These are phyloP conservation scores for Hypoxylon fuscum DNA, from an alignment of 495 filamentous ascomycete genomes.

Conservation along the genomic window DNA sequence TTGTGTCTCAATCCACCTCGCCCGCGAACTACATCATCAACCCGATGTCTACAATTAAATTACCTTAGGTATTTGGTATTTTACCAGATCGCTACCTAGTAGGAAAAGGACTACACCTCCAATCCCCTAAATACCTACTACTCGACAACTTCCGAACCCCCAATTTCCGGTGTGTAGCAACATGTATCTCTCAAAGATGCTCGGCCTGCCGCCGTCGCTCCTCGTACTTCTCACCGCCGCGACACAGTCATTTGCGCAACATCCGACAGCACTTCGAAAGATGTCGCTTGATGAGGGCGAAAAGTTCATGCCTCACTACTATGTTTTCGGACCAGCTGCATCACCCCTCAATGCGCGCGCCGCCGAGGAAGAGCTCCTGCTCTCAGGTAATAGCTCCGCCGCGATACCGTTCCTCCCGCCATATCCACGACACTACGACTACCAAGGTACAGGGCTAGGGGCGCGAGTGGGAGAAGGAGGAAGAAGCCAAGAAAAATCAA, in stretches of 20 bases:
- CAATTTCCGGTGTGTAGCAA: neutral
- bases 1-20: conserved; percentile 6
- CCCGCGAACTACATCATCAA: conserved; percentile 13
- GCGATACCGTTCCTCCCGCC: conserved; percentile 45
- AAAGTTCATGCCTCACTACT: conserved; percentile 79
- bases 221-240: conserved; percentile 56
- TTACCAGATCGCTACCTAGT: too few species aligned
- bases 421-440: conserved; percentile 48
- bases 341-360: conserved; percentile 27
- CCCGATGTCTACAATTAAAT: conserved; percentile 1
- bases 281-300: conserved; percentile 85
- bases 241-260: conserved; percentile 43
- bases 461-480: neutral
- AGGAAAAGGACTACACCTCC: too few species aligned
- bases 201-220: conserved; percentile 58
- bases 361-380: conserved; percentile 32
- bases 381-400: conserved; percentile 44
- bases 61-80: neutral
- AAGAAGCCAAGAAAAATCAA: conserved; percentile 28
- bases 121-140: neutral
- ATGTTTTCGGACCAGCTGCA: conserved; percentile 51
- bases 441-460: neutral
- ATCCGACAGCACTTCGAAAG: conserved; percentile 66
- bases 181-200: conserved; percentile 54
- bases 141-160: neutral